phyloP scores from a whole-genome alignment of 2,329 filamentous ascomycete species.

The Fusarium neocosmosporiellum region DNA sequence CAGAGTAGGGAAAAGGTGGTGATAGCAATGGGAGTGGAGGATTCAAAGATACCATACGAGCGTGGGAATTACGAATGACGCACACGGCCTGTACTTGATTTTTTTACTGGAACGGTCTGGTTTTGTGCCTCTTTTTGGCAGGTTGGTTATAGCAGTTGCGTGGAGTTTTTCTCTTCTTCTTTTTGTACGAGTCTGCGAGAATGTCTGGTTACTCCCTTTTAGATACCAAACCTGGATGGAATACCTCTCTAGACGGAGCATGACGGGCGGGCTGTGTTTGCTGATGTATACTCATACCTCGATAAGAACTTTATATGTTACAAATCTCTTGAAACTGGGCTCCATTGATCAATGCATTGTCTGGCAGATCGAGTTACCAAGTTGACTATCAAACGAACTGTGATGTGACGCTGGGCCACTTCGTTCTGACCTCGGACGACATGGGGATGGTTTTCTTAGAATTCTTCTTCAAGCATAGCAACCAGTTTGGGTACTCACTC shows the following conservation, averaged over 20 bases:
- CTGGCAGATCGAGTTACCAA: no score
- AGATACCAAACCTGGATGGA: constrained; percentile 37
- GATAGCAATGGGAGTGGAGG: constrained; percentile 2
- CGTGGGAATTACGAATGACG: constrained; percentile 9
- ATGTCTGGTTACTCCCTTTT: constrained; percentile 32
- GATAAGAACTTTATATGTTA: constrained; percentile 17
- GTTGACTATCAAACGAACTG: no score
- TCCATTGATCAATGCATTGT: no score
- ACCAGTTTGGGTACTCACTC: no score
- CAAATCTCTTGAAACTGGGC: neutral
- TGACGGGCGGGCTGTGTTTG: constrained; percentile 25
- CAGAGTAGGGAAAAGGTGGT: neutral
- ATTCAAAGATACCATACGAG: constrained; percentile 28
- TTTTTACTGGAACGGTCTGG: neutral
- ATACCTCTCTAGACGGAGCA: constrained; percentile 33
- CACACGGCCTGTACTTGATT: constrained; percentile 18
- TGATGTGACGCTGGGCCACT: no score
- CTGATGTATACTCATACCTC: constrained; percentile 26
- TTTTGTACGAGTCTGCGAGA: constrained; percentile 11
- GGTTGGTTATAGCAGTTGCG: constrained; percentile 2
- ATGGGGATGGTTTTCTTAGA: no score
- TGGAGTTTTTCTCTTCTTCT: constrained; percentile 15
- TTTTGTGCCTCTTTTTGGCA: neutral
- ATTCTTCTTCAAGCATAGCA: no score
- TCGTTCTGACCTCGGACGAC: no score